Evolutionary conservation across 2,329 filamentous ascomycete species (phyloP).

Genomic region (Stagonosporopsis chrysanthemi): DNA sequence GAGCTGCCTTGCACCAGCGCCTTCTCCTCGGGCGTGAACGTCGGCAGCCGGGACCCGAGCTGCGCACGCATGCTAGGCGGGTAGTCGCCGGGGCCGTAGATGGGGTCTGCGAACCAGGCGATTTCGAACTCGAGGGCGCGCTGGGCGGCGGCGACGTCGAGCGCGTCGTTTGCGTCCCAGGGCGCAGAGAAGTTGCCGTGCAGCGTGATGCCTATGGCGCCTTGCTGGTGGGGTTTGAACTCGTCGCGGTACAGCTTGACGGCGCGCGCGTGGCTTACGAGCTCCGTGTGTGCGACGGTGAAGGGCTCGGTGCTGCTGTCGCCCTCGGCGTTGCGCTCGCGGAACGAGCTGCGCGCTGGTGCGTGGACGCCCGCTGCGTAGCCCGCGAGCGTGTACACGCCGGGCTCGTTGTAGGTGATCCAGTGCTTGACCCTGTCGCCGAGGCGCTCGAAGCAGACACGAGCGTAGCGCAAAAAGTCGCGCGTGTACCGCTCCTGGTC

Average conservation of each 20-base stretch:
- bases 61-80: conserved; percentile 49
- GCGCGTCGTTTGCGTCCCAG: conserved; percentile 28
- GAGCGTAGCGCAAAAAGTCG: conserved; percentile 49
- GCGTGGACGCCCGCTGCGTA: conserved; percentile 49
- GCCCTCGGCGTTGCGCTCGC: conserved; percentile 17
- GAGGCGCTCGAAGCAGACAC: conserved; percentile 49
- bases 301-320: conserved; percentile 31
- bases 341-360: conserved; percentile 15
- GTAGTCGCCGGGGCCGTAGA: conserved; percentile 48
- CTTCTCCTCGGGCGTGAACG: conserved; percentile 52
- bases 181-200: conserved; percentile 55
- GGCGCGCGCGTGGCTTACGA: conserved; percentile 51
- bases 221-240: conserved; percentile 50
- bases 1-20: conserved; percentile 39
- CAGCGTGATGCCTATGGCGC: conserved; percentile 53
- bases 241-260: conserved; percentile 52
- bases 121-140: conserved; percentile 55
- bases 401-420: conserved; percentile 54
- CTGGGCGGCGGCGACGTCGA: conserved; percentile 37
- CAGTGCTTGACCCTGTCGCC: conserved; percentile 52
- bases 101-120: conserved; percentile 49
- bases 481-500: conserved; percentile 30
- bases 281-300: conserved; percentile 51
- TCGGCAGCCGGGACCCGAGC: conserved; percentile 49
- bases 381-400: conserved; percentile 32